These are phyloP conservation scores for Melanogaster broomeanus DNA, from an alignment of 768 basidiomycete species.

Conservation along the genomic window DNA sequence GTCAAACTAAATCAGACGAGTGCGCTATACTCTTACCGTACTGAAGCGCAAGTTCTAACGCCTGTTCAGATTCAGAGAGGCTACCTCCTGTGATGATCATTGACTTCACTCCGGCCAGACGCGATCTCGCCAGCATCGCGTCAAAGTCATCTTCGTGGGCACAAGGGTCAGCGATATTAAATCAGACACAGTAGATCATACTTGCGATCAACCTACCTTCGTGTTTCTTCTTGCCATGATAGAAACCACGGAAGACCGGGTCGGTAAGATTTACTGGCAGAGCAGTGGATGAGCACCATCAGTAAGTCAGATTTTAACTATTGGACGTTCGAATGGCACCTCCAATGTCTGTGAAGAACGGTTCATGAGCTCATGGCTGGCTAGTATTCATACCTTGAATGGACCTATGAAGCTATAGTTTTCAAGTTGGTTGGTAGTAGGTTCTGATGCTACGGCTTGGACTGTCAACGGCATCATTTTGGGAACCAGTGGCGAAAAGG, in stretches of 20 bases:
- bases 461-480: too few species aligned
- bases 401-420: constrained; percentile 38
- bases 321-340: constrained; percentile 27
- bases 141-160: constrained; percentile 61
- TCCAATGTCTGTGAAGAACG: constrained; percentile 38
- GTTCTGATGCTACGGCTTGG: too few species aligned
- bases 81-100: constrained; percentile 81
- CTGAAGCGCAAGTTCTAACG: constrained; percentile 59
- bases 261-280: constrained; percentile 54
- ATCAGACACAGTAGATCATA: too few species aligned
- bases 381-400: not conserved
- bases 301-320: not conserved
- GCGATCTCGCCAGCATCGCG: constrained; percentile 55
- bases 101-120: constrained; percentile 59
- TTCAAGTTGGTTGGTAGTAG: not conserved
- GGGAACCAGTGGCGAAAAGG: too few species aligned
- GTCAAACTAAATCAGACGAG: not conserved
- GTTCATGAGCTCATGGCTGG: too few species aligned
- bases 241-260: constrained; percentile 53
- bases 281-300: not conserved
- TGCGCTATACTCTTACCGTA: constrained; percentile 42
- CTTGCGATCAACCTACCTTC: constrained; percentile 39
- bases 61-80: constrained; percentile 59
- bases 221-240: constrained; percentile 52
- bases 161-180: not conserved